Percentiles rank a stretch among this genome's conserved stretches.
phyloP scores from a whole-genome alignment of 176 grass and related monocot species.

The Aegilops bicornis region DNA sequence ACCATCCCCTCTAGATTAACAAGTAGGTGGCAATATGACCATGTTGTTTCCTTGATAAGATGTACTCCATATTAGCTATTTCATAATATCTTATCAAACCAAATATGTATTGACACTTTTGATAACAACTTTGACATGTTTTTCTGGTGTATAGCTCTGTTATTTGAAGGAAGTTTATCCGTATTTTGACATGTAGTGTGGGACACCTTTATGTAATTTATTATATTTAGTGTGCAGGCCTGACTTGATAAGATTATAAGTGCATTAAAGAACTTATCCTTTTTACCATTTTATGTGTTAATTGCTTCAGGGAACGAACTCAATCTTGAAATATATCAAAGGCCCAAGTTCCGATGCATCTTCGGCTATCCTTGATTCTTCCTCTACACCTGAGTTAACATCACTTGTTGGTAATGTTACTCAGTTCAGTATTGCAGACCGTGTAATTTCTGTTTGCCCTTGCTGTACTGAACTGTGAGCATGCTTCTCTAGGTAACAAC shows the following conservation, averaged over 20 bases:
- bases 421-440: not conserved
- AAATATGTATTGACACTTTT: not conserved
- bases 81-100: not conserved
- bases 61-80: not conserved
- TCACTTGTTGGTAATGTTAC: constrained; percentile 40
- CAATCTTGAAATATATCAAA: constrained; percentile 79
- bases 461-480: constrained; percentile 18
- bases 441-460: not conserved
- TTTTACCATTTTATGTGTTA: constrained; percentile 6
- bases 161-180: not conserved
- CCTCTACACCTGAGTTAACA: not conserved
- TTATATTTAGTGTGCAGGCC: not conserved
- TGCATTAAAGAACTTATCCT: not conserved
- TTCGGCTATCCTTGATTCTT: constrained; percentile 22
- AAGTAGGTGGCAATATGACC: not conserved
- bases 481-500: constrained; percentile 36
- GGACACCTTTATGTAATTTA: not conserved
- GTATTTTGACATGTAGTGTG: not conserved
- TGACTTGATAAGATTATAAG: not conserved
- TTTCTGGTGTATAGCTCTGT: not conserved
- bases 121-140: not conserved
- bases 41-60: not conserved
- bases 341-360: constrained; percentile 31
- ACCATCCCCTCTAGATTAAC: not conserved
- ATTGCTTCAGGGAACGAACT: constrained; percentile 60